Conservation (phyloP, 768 basidiomycete species). For the Rhodocollybia butyracea region DNA sequence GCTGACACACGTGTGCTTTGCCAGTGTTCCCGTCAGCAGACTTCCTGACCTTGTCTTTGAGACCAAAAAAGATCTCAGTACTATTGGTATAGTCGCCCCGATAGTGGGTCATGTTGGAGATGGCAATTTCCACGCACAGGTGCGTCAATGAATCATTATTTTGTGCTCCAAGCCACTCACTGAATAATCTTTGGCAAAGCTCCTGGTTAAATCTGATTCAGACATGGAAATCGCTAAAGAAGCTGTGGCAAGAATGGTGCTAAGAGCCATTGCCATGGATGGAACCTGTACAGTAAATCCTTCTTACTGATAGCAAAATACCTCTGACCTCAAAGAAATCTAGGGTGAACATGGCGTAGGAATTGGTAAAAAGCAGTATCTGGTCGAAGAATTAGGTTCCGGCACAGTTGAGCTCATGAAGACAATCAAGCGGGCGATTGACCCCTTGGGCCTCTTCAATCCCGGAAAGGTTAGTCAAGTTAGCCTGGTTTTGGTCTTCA, state of each 20-base stretch:
- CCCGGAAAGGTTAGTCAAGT: conserved; percentile 64
- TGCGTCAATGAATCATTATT: no score
- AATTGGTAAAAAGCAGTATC: conserved; percentile 76
- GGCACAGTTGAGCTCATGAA: conserved; percentile 87
- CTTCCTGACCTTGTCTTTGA: conserved; percentile 63
- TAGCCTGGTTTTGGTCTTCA: background rate
- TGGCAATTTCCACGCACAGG: conserved; percentile 48
- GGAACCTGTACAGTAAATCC: conserved; percentile 53
- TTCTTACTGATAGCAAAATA: background rate
- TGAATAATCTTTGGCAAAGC: no score
- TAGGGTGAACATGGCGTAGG: conserved; percentile 84
- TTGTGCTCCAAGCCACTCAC: no score
- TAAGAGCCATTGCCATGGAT: conserved; percentile 65
- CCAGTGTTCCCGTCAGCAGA: conserved; percentile 59
- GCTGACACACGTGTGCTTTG: background rate
- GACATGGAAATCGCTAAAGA: conserved; percentile 41
- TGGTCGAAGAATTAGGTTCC: conserved; percentile 74
- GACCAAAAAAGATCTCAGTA: conserved; percentile 67
- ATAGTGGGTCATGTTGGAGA: conserved; percentile 81
- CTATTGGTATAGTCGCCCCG: conserved; percentile 52
- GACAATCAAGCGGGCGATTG: conserved; percentile 68
- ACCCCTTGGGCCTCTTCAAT: conserved; percentile 77
- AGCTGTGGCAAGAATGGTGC: conserved; percentile 59
- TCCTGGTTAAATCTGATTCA: conserved; percentile 57
- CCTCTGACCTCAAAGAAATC: background rate